Percentiles rank a stretch among this genome's conserved stretches.
phyloP scores from a whole-genome alignment of 768 basidiomycete species.

The Termitomyces sp. region DNA sequence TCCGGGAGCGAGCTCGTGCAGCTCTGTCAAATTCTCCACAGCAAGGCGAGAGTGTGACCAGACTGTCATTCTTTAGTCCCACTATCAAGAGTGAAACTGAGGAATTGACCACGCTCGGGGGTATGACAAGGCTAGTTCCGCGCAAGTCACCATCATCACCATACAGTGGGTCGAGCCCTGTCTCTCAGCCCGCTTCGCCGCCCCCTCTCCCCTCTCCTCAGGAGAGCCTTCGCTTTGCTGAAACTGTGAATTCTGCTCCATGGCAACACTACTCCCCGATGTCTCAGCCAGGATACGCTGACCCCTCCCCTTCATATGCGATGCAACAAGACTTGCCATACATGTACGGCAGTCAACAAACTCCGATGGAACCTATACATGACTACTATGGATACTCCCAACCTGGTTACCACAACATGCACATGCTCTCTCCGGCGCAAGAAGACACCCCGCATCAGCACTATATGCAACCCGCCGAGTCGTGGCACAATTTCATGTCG shows the following conservation, averaged over 20 bases:
- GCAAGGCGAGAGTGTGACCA: constrained; percentile 23
- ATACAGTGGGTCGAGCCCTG: constrained; percentile 41
- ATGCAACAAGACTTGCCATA: constrained; percentile 19
- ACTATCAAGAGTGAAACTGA: constrained; percentile 60
- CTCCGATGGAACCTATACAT: constrained; percentile 27
- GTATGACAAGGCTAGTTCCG: constrained; percentile 61
- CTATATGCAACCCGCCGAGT: constrained; percentile 31
- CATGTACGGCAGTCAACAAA: constrained; percentile 21
- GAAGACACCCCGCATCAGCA: constrained; percentile 33
- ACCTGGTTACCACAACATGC: constrained; percentile 22
- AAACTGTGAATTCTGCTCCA: constrained; percentile 16
- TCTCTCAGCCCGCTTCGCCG: constrained; percentile 47
- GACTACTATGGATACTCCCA: constrained; percentile 32
- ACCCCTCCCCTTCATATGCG: constrained; percentile 15
- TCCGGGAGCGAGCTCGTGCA: constrained; percentile 52
- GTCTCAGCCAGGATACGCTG: constrained; percentile 33
- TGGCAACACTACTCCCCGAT: constrained; percentile 36
- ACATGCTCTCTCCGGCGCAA: constrained; percentile 26
- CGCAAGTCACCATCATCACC: constrained; percentile 49
- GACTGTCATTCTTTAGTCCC: constrained; percentile 35
- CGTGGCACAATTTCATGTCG: constrained; percentile 49
- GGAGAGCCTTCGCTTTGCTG: constrained; percentile 17
- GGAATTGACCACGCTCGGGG: constrained; percentile 59
- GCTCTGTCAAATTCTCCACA: constrained; percentile 32
- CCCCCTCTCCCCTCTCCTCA: constrained; percentile 27